Conservation (phyloP, 768 basidiomycete genomes). For the Candolleomyces eurysporus region DNA sequence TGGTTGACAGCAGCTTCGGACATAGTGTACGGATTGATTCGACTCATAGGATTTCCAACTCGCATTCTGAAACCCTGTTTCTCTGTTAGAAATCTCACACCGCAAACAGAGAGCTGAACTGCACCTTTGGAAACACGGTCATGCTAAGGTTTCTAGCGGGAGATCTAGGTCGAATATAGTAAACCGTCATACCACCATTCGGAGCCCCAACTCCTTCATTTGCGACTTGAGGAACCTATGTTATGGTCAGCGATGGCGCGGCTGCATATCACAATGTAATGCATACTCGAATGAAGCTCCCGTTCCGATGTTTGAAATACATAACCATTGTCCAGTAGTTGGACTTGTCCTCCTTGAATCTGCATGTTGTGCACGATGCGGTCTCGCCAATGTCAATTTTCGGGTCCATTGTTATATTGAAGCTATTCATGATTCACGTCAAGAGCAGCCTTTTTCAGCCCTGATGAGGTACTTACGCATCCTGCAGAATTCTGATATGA, state of each 20-base stretch:
- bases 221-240: background rate
- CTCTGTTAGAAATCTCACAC: background rate
- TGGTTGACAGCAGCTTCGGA: conserved; percentile 6
- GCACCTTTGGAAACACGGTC: background rate
- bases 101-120: background rate
- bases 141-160: background rate
- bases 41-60: conserved; percentile 5
- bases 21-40: conserved; percentile 1
- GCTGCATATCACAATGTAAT: background rate
- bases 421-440: background rate
- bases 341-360: conserved; percentile 14
- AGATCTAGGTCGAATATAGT: conserved; percentile 1
- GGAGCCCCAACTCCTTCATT: conserved; percentile 2
- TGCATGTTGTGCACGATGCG: conserved; percentile 14
- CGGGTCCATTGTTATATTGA: conserved; percentile 12
- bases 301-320: conserved; percentile 14
- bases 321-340: conserved; percentile 15
- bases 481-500: background rate
- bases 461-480: background rate
- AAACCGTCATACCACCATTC: conserved; percentile 1
- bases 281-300: conserved; percentile 12
- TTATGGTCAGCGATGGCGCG: background rate
- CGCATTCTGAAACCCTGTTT: conserved; percentile 9
- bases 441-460: too few species aligned
- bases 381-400: conserved; percentile 3